A percentile compares a stretch with the other conserved stretches of the same genome.
phyloP scores from a whole-genome alignment of 768 basidiomycete genomes.

The Daedaleopsis nitida region DNA sequence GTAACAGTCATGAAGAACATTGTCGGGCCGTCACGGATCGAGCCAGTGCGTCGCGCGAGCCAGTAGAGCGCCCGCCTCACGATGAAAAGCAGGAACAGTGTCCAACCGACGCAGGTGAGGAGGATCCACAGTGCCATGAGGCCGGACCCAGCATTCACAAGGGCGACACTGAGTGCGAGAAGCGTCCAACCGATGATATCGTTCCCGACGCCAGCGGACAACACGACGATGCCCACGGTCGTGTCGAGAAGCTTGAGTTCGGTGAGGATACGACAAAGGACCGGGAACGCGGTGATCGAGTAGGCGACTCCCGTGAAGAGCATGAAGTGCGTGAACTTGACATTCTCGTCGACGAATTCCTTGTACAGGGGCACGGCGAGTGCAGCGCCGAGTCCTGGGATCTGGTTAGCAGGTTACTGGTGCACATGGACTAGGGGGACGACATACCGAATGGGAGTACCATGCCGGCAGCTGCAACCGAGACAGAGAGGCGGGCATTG shows the following conservation, averaged over 20 bases:
- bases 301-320: slow-evolving; percentile 93
- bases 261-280: slow-evolving; percentile 84
- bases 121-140: slow-evolving; percentile 86
- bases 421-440: no score
- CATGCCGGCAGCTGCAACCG: slow-evolving; percentile 84
- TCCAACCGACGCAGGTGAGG: slow-evolving; percentile 78
- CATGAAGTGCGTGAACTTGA: slow-evolving; percentile 88
- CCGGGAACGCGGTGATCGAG: slow-evolving; percentile 86
- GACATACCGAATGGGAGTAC: slow-evolving; percentile 72
- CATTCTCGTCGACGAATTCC: slow-evolving; percentile 63
- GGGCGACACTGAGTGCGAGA: slow-evolving; percentile 86
- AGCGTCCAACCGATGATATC: slow-evolving; percentile 80
- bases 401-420: background rate
- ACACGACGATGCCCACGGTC: slow-evolving; percentile 87
- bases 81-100: slow-evolving; percentile 71
- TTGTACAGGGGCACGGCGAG: slow-evolving; percentile 73
- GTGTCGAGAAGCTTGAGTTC: slow-evolving; percentile 92
- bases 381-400: slow-evolving; percentile 59
- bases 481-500: slow-evolving; percentile 65
- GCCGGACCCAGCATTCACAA: slow-evolving; percentile 87
- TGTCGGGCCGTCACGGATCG: slow-evolving; percentile 79
- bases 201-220: slow-evolving; percentile 90
- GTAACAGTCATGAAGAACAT: slow-evolving; percentile 88
- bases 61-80: slow-evolving; percentile 63
- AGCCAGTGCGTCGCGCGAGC: slow-evolving; percentile 79